Percentiles rank a stretch among this genome's conserved stretches.
phyloP scores from a whole-genome alignment of 768 basidiomycete species.

The Fibroporia radiculosa region DNA sequence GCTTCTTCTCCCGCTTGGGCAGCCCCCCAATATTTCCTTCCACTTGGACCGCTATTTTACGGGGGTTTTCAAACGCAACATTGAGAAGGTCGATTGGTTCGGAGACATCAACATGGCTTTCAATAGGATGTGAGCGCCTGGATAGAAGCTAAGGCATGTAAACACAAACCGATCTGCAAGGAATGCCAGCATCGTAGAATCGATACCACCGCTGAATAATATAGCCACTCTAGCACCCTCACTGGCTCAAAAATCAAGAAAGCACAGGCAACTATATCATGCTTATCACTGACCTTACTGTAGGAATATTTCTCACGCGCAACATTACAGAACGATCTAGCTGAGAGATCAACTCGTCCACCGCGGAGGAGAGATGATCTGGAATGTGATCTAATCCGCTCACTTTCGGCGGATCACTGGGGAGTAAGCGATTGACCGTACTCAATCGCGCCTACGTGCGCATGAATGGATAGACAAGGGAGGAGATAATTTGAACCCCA shows the following conservation, averaged over 20 bases:
- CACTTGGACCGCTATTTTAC: slow-evolving; percentile 48
- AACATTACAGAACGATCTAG: slow-evolving; percentile 63
- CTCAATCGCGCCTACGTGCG: slow-evolving; percentile 34
- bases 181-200: slow-evolving; percentile 78
- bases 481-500: background rate
- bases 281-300: slow-evolving; percentile 29
- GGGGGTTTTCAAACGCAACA: slow-evolving; percentile 94
- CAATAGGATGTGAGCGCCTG: slow-evolving; percentile 30
- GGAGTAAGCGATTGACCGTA: slow-evolving; percentile 42
- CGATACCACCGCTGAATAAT: slow-evolving; percentile 94
- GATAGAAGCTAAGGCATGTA: background rate
- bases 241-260: too few species aligned
- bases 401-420: slow-evolving; percentile 30
- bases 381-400: slow-evolving; percentile 37
- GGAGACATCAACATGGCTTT: slow-evolving; percentile 59
- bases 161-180: slow-evolving; percentile 62
- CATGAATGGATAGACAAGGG: background rate
- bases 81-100: slow-evolving; percentile 92
- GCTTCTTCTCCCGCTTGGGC: slow-evolving; percentile 34
- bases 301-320: slow-evolving; percentile 63
- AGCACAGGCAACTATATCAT: too few species aligned
- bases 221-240: slow-evolving; percentile 71
- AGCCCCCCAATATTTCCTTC: slow-evolving; percentile 39
- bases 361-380: slow-evolving; percentile 30
- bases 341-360: slow-evolving; percentile 44